A percentile compares a stretch with the other conserved stretches of the same genome.
Evolutionary conservation across 106 monocot species (phyloP).

Genomic region (Phalaenopsis equestris): DNA sequence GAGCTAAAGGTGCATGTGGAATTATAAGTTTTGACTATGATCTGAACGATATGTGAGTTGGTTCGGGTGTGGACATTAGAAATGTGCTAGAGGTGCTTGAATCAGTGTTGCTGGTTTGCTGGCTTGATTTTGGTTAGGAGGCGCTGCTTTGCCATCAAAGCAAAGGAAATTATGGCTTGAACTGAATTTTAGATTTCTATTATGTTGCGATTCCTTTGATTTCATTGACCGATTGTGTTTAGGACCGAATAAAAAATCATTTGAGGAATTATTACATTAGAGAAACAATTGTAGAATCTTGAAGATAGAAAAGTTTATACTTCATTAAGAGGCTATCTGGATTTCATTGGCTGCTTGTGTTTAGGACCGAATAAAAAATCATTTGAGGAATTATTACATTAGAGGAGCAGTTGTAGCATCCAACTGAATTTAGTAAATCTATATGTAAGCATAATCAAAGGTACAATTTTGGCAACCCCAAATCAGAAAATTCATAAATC

Average conservation of each 20-base stretch:
- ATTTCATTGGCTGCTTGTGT: not conserved
- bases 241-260: not conserved
- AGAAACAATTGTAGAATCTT: not conserved
- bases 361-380: not conserved
- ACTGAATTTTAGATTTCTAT: not conserved
- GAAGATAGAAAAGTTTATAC: too few species aligned
- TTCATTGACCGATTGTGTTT: not conserved
- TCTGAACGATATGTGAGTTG: not conserved
- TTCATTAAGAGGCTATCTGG: too few species aligned
- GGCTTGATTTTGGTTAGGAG: not conserved
- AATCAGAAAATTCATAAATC: too few species aligned
- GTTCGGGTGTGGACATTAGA: not conserved
- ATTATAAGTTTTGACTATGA: not conserved
- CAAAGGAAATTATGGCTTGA: not conserved
- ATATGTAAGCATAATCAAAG: too few species aligned
- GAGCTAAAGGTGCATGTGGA: not conserved
- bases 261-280: not conserved
- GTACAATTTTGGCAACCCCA: too few species aligned
- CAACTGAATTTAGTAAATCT: not conserved
- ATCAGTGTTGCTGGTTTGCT: not conserved
- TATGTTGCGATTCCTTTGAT: not conserved
- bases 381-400: not conserved
- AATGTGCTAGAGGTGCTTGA: not conserved
- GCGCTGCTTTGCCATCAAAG: not conserved
- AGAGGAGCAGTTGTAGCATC: not conserved